These are phyloP conservation scores for Lepidium africanum DNA, from an alignment of 345 rosid species.

Conservation along the genomic window DNA sequence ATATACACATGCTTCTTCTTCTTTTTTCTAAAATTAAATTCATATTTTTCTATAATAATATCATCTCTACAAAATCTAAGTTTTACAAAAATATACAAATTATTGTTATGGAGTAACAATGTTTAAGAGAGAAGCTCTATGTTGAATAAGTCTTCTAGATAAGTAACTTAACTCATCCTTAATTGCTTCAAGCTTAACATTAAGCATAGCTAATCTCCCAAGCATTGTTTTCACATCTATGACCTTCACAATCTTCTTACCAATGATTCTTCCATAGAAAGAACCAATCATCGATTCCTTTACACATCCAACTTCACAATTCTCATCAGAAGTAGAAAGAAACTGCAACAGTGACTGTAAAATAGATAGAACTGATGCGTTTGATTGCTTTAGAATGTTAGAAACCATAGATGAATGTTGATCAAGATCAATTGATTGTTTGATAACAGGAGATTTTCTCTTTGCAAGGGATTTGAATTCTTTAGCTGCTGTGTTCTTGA, in stretches of 20 bases:
- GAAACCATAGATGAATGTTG: constrained; percentile 22
- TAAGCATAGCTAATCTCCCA: constrained; percentile 23
- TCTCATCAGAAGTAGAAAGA: constrained; percentile 19
- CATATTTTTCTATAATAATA: background rate
- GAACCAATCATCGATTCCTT: constrained; percentile 30
- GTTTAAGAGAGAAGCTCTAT: constrained; percentile 45
- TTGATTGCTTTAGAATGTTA: constrained; percentile 22
- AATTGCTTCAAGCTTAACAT: constrained; percentile 30
- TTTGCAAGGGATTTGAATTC: constrained; percentile 28
- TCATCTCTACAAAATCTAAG: background rate
- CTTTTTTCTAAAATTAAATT: background rate
- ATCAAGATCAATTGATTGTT: background rate
- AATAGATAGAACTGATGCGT: constrained; percentile 22
- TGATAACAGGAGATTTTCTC: background rate
- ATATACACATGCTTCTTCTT: background rate
- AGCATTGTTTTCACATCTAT: constrained; percentile 10
- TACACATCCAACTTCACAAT: constrained; percentile 12
- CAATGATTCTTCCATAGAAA: constrained; percentile 14
- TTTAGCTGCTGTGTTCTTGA: constrained; percentile 30
- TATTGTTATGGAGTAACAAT: constrained; percentile 26
- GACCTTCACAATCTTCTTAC: constrained; percentile 6
- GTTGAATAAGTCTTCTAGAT: constrained; percentile 35
- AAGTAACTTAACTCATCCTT: constrained; percentile 36
- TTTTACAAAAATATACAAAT: constrained; percentile 16
- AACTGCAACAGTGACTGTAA: constrained; percentile 41